These are phyloP conservation scores for Erythrophleum ivorense DNA, from an alignment of 331 rosid genomes.

Conservation along the genomic window DNA sequence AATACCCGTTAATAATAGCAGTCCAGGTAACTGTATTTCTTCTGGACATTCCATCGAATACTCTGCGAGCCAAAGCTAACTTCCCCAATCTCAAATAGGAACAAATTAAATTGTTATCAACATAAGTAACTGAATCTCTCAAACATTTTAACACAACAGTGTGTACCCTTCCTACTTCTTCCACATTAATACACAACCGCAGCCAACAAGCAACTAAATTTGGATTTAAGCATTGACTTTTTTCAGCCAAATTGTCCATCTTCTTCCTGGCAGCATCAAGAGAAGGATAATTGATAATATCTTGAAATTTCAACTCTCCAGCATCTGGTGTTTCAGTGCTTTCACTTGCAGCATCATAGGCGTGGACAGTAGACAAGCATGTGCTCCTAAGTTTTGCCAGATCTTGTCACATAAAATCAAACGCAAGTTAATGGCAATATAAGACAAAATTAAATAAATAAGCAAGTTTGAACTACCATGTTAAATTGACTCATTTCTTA, in stretches of 20 bases:
- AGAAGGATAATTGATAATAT: constrained; percentile 61
- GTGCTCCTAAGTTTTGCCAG: constrained; percentile 63
- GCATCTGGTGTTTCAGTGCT: constrained; percentile 61
- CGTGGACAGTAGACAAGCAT: constrained; percentile 76
- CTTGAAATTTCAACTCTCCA: constrained; percentile 68
- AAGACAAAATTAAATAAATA: constrained; percentile 19
- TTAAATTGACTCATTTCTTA: constrained; percentile 31
- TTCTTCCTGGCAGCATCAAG: constrained; percentile 66
- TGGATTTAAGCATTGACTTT: constrained; percentile 50
- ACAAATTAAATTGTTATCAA: constrained; percentile 77
- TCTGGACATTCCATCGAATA: constrained; percentile 71
- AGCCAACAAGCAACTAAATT: constrained; percentile 69
- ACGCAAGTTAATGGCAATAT: constrained; percentile 12
- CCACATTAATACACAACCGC: constrained; percentile 53
- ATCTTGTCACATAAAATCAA: constrained; percentile 53
- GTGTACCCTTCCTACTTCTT: constrained; percentile 69
- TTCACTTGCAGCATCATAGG: constrained; percentile 66
- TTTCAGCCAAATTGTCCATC: constrained; percentile 65
- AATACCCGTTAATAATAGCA: constrained; percentile 79
- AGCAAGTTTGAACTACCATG: constrained; percentile 26
- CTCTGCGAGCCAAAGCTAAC: constrained; percentile 64
- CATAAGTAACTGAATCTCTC: constrained; percentile 52
- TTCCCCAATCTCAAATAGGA: constrained; percentile 61
- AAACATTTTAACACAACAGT: constrained; percentile 55
- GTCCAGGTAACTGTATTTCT: constrained; percentile 87